Conservation (phyloP, 2,329 filamentous ascomycete species). For the Stemphylium lycopersici region DNA sequence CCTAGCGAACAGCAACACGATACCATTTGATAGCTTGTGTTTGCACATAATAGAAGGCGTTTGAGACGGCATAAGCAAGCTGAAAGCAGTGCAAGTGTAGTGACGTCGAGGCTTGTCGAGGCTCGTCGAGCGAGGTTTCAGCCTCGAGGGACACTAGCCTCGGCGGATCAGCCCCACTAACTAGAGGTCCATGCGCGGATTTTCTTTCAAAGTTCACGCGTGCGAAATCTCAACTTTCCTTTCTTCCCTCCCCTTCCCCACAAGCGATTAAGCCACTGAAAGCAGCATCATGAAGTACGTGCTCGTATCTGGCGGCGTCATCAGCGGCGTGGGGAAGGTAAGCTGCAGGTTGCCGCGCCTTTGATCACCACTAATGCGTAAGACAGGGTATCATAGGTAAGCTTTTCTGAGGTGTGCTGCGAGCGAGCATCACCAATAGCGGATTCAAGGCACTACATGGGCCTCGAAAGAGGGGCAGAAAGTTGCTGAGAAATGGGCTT, state of each 20-base stretch:
- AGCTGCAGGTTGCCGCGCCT: slow-evolving; percentile 37
- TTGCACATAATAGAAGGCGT: slow-evolving; percentile 22
- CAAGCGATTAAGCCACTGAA: slow-evolving; percentile 48
- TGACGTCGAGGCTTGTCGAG: slow-evolving; percentile 29
- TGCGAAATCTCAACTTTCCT: slow-evolving; percentile 29
- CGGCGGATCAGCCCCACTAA: slow-evolving; percentile 19
- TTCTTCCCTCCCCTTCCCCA: slow-evolving; percentile 53
- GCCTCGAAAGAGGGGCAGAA: not conserved
- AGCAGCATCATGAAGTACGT: slow-evolving; percentile 76
- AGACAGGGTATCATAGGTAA: slow-evolving; percentile 69
- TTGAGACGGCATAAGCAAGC: not conserved
- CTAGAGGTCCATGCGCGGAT: slow-evolving; percentile 23
- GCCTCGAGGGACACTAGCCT: not conserved
- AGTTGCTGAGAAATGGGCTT: not conserved
- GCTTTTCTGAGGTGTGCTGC: slow-evolving; percentile 8
- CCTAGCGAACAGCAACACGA: slow-evolving; percentile 39
- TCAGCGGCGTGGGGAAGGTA: slow-evolving; percentile 55
- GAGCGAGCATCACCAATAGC: not conserved
- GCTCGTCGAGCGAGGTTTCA: not conserved
- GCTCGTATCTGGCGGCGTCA: slow-evolving; percentile 73
- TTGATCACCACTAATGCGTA: slow-evolving; percentile 31
- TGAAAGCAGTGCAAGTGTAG: not conserved
- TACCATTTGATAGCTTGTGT: slow-evolving; percentile 45
- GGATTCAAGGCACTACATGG: not conserved
- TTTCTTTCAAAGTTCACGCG: slow-evolving; percentile 37